Evolutionary conservation across 2,329 filamentous ascomycete genomes (phyloP).

Genomic region (Epichloe elymi): DNA sequence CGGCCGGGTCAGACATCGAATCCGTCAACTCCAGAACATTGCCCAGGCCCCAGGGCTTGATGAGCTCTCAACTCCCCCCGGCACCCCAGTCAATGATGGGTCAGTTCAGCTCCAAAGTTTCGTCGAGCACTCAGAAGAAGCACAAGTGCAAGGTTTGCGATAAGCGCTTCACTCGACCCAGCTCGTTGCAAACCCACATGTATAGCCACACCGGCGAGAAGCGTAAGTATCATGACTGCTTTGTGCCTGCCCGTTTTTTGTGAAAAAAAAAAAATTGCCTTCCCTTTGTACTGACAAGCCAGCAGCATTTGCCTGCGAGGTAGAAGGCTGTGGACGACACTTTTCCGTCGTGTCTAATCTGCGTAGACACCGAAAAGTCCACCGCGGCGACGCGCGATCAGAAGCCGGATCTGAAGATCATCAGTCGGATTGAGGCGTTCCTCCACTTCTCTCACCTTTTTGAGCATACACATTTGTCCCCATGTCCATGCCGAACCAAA

Average conservation of each 20-base stretch:
- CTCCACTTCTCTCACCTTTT: background rate
- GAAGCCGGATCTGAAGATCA: conserved; percentile 52
- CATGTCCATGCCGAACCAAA: conserved; percentile 2
- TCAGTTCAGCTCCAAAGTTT: conserved; percentile 93
- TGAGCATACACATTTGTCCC: background rate
- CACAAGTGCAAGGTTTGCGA: conserved; percentile 99
- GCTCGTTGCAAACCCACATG: conserved; percentile 93
- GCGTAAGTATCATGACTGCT: conserved; percentile 49
- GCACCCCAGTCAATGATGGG: conserved; percentile 97
- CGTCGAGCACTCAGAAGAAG: conserved; percentile 94
- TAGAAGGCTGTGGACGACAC: conserved; percentile 86
- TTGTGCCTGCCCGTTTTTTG: background rate
- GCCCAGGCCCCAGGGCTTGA: conserved; percentile 57
- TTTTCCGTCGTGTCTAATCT: conserved; percentile 97
- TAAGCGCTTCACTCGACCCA: conserved; percentile 90
- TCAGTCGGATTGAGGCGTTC: conserved; percentile 37
- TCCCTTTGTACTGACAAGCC: conserved; percentile 1
- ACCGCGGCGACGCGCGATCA: conserved; percentile 55
- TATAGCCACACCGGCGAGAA: conserved; percentile 98
- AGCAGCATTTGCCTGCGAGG: conserved; percentile 81
- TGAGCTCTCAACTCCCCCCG: conserved; percentile 54
- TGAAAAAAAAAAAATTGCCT: too few species aligned
- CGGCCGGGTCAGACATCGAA: conserved; percentile 75
- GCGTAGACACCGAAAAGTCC: conserved; percentile 87
- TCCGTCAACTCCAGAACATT: conserved; percentile 69